A percentile compares a stretch with the other conserved stretches of the same genome.
These are phyloP conservation scores for Apiotrichum domesticum DNA, from an alignment of 1,284 basidiomycete species.

Conservation along the genomic window DNA sequence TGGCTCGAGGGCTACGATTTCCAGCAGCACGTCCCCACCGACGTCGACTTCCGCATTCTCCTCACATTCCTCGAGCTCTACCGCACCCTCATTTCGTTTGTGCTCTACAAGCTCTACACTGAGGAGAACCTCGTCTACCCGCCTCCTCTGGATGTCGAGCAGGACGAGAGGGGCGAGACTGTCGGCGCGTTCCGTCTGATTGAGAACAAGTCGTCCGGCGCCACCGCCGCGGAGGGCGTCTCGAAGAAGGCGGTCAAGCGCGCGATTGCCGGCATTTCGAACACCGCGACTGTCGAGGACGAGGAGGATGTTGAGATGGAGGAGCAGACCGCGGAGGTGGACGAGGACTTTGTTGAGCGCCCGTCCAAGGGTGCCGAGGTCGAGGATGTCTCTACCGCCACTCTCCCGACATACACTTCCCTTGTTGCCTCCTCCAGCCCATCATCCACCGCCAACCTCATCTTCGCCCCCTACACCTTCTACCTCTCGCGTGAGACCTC, in stretches of 20 bases:
- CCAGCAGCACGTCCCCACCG: slow-evolving; percentile 88
- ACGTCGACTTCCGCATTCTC: slow-evolving; percentile 97
- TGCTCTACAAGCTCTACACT: slow-evolving; percentile 96
- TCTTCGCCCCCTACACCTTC: slow-evolving; percentile 86
- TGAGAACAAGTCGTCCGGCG: slow-evolving; percentile 49
- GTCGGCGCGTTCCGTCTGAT: slow-evolving; percentile 85
- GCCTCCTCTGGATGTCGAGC: slow-evolving; percentile 75
- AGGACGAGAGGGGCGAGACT: slow-evolving; percentile 83
- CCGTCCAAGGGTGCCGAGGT: slow-evolving; percentile 57
- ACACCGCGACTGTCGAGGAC: slow-evolving; percentile 22
- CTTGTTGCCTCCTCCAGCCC: slow-evolving; percentile 49
- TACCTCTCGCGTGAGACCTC: slow-evolving; percentile 94
- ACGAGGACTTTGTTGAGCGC: slow-evolving; percentile 49
- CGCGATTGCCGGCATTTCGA: slow-evolving; percentile 51
- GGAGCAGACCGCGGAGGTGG: slow-evolving; percentile 46
- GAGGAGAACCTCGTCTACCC: slow-evolving; percentile 91
- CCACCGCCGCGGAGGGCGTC: slow-evolving; percentile 30
- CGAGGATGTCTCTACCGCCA: slow-evolving; percentile 48
- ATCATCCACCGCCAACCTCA: slow-evolving; percentile 53
- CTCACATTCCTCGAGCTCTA: slow-evolving; percentile 97
- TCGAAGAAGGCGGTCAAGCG: slow-evolving; percentile 48
- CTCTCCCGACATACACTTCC: slow-evolving; percentile 72
- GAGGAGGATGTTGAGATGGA: slow-evolving; percentile 42
- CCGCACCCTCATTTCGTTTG: slow-evolving; percentile 91
- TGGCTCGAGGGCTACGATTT: slow-evolving; percentile 99